A percentile compares a stretch with the other conserved stretches of the same genome.
These are phyloP conservation scores for Arabis hirsuta DNA, from an alignment of 345 rosid species.

Conservation along the genomic window DNA sequence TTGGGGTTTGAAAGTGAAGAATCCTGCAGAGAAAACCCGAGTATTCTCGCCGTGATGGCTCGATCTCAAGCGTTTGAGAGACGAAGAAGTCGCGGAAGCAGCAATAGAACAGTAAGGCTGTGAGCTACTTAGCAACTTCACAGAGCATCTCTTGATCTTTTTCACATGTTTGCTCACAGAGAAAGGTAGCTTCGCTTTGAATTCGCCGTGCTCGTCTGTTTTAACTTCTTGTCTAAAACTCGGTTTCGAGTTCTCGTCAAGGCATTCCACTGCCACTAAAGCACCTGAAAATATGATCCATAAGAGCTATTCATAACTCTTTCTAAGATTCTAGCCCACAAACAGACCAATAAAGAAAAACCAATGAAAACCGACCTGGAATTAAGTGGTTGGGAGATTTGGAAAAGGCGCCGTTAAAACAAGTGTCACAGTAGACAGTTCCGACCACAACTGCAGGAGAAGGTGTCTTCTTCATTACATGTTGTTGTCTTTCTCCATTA, in stretches of 20 bases:
- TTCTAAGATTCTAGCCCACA: conserved; percentile 7
- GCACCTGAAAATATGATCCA: conserved; percentile 62
- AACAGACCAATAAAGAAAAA: no score
- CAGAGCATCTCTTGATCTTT: conserved; percentile 72
- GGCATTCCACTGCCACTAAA: conserved; percentile 74
- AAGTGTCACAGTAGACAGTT: conserved; percentile 88
- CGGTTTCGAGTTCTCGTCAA: conserved; percentile 48
- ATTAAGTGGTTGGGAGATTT: conserved; percentile 65
- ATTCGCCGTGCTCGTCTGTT: conserved; percentile 73
- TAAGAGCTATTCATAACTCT: not conserved
- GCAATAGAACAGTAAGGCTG: conserved; percentile 79
- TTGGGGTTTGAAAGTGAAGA: conserved; percentile 81
- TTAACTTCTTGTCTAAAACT: conserved; percentile 63
- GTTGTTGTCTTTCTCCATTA: conserved; percentile 34
- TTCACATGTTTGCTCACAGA: conserved; percentile 66
- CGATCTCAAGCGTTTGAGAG: conserved; percentile 57
- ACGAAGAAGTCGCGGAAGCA: conserved; percentile 65
- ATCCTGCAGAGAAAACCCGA: conserved; percentile 86
- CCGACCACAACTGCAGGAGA: conserved; percentile 77
- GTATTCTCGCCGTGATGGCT: conserved; percentile 49
- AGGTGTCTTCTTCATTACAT: conserved; percentile 44
- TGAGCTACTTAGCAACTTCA: conserved; percentile 66
- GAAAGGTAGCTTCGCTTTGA: conserved; percentile 68
- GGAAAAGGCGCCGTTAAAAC: conserved; percentile 64
- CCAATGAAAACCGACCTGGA: conserved; percentile 54